Percentiles rank a stretch among this genome's conserved stretches.
Conservation (phyloP, 805 yeast genomes). For the Sugiyamaella qingdaonensis region DNA sequence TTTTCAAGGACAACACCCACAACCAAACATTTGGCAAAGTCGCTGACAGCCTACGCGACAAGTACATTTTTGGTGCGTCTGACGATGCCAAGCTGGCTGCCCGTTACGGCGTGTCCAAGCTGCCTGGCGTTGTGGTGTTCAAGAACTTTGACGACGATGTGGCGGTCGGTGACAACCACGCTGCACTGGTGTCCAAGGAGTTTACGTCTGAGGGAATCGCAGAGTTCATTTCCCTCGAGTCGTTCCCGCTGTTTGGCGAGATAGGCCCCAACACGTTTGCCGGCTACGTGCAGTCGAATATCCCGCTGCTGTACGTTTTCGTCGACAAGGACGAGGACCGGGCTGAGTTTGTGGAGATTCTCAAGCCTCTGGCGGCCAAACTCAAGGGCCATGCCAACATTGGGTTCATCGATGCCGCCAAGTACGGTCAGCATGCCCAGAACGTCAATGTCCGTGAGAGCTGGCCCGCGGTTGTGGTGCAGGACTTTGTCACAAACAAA, state of each 20-base stretch:
- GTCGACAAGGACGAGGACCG: conserved; percentile 67
- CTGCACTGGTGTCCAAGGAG: conserved; percentile 20
- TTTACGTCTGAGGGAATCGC: conserved; percentile 38
- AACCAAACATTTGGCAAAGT: conserved; percentile 58
- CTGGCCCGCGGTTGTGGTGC: conserved; percentile 88
- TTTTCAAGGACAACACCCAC: conserved; percentile 48
- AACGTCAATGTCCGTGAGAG: conserved; percentile 72
- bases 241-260: conserved; percentile 84
- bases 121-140: conserved; percentile 48
- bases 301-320: conserved; percentile 88
- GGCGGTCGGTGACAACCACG: conserved; percentile 28
- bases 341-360: conserved; percentile 46
- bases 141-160: conserved; percentile 34
- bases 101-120: conserved; percentile 34
- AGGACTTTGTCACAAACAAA: conserved; percentile 59
- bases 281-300: conserved; percentile 61
- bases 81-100: conserved; percentile 39
- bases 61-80: conserved; percentile 53
- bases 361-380: conserved; percentile 64
- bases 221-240: conserved; percentile 54
- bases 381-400: conserved; percentile 78
- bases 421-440: conserved; percentile 82
- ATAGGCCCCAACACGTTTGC: conserved; percentile 75
- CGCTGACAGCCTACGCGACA: conserved; percentile 64
- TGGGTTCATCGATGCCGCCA: conserved; percentile 79